Evolutionary conservation across 371 early-diverging fungal genomes (phyloP).

Genomic region (Mortierella sp.): DNA sequence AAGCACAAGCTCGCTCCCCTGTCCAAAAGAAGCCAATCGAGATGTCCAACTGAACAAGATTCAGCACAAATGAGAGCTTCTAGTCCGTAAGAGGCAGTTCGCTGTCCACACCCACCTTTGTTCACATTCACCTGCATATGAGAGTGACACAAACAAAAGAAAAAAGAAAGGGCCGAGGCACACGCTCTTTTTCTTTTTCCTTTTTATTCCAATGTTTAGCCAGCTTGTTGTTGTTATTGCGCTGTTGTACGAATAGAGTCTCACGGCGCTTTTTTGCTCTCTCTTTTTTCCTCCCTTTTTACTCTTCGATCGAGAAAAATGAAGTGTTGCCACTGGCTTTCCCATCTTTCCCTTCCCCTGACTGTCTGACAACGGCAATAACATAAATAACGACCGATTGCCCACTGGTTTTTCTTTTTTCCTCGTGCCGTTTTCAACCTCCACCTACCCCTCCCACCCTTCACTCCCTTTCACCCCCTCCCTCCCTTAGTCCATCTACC

Average conservation of each 20-base stretch:
- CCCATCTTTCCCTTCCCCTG: not conserved
- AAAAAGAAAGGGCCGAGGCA: not conserved
- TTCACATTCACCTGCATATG: not conserved
- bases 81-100: not conserved
- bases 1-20: not conserved
- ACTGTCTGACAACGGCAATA: not conserved
- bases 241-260: not conserved
- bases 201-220: not conserved
- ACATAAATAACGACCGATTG: not conserved
- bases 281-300: no score
- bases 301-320: not conserved
- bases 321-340: not conserved
- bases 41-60: not conserved
- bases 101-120: not conserved
- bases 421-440: conserved; percentile 7
- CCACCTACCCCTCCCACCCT: not conserved
- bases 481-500: not conserved
- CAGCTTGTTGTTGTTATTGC: not conserved
- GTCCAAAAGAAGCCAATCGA: not conserved
- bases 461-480: not conserved
- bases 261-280: not conserved
- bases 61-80: not conserved
- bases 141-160: not conserved
- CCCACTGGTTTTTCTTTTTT: not conserved
- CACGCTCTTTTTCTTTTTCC: not conserved